Percentiles rank a stretch among this genome's conserved stretches.
Evolutionary conservation across 371 early-diverging fungal genomes (phyloP).

Genomic region (Mortierella sp.): DNA sequence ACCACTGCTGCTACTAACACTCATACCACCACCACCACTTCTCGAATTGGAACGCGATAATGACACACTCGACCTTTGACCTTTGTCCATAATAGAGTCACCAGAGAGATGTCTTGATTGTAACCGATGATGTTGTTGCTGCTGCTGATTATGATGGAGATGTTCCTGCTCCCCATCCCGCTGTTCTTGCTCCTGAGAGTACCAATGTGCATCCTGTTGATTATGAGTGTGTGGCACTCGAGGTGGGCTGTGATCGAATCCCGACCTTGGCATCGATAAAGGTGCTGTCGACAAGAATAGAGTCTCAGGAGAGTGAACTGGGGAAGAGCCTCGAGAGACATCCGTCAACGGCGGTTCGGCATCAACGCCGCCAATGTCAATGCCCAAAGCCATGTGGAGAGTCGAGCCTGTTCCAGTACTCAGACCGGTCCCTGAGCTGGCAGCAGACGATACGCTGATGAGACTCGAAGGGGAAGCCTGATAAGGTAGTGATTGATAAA

Average conservation of each 20-base stretch:
- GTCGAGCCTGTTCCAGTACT: constrained; percentile 5
- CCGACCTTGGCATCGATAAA: background rate
- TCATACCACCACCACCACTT: background rate
- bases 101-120: too few species aligned
- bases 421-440: constrained; percentile 1
- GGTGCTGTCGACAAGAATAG: constrained; percentile 7
- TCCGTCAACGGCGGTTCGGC: background rate
- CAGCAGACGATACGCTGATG: constrained; percentile 8
- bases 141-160: constrained; percentile 3
- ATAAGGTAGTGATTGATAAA: constrained; percentile 27
- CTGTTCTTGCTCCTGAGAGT: background rate
- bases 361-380: background rate
- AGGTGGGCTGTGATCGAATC: background rate
- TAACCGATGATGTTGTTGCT: background rate
- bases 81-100: background rate
- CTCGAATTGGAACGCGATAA: constrained; percentile 4
- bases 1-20: constrained; percentile 12
- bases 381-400: background rate
- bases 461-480: constrained; percentile 16
- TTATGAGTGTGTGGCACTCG: too few species aligned
- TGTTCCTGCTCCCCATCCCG: too few species aligned
- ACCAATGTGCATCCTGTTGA: constrained; percentile 4
- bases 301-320: constrained; percentile 7
- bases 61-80: background rate
- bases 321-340: background rate